Evolutionary conservation across 768 basidiomycete species (phyloP).

Genomic region (Phanerodontia chrysosporium): DNA sequence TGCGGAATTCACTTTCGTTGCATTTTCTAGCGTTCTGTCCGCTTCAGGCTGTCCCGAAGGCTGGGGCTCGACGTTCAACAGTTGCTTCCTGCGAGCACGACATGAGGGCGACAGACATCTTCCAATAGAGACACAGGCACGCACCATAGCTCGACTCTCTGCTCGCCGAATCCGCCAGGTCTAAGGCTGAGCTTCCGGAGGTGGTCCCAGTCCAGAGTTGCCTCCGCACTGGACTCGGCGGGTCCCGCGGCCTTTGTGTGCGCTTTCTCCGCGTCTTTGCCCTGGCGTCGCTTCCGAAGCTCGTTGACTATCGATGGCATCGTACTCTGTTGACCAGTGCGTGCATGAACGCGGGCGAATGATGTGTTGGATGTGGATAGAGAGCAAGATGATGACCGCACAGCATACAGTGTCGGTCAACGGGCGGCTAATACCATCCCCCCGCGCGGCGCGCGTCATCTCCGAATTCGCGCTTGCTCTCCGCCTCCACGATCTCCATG

Average conservation of each 20-base stretch:
- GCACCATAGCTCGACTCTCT: constrained; percentile 7
- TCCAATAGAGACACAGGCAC: background rate
- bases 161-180: constrained; percentile 9
- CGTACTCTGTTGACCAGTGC: background rate
- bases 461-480: background rate
- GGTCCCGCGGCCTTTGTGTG: background rate
- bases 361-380: background rate
- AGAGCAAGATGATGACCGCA: background rate
- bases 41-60: too few relatives aligned
- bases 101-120: background rate
- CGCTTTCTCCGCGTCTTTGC: background rate
- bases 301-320: background rate
- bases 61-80: constrained; percentile 3
- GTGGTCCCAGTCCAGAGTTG: constrained; percentile 6
- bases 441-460: background rate
- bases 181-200: constrained; percentile 4
- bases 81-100: constrained; percentile 5
- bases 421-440: background rate
- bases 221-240: background rate
- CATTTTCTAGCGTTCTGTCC: background rate
- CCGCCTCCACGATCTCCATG: too few relatives aligned
- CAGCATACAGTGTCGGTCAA: background rate
- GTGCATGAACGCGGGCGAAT: background rate
- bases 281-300: too few relatives aligned
- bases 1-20: background rate